Evolutionary conservation across 2,329 filamentous ascomycete species (phyloP), one percentile per base, ranked within the genome.

Genomic region (Thielaviopsis populi): DNA sequence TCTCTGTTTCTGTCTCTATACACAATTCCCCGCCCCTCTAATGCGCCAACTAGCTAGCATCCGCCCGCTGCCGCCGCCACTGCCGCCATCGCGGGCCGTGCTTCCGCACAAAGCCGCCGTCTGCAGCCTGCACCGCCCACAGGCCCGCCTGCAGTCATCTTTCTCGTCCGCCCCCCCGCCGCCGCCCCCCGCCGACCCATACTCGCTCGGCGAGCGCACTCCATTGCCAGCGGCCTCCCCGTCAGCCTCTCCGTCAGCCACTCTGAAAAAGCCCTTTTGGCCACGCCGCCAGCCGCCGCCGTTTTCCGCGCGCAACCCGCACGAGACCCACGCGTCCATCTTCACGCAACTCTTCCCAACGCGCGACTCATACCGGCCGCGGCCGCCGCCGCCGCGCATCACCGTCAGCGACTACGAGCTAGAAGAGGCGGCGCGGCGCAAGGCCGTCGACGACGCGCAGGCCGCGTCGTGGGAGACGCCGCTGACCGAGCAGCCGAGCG

Each of bases 281-380:
- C n/a, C 41, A 11, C 30, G 13, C 17, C 27, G 60, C 19, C 43
- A 41, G 22, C 54, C 40, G 11, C 62, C 50, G 37, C 59, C 63
- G 2, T 33, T 54, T 7, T 46, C 63, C 13, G 48, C 30, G 13
- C 64, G 61, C 33, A 54, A 54, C 46, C 58, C 42, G 22, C 64
- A 66, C 58, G 58, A 63, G 46, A 61, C 56, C 3, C 64, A 66
- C 40, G 27, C 61, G 4, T 66, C 65, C 30, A 66, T 66, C 62
- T 66, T 66, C 42, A 66, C 62, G 15, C 65, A 66, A 11, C 50
- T 66, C 24, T 66, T 66, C 30, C 65, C 65, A 33, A 66, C 61
- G 7, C 64, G 64, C 40, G 54, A 63, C 27, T 62, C 61, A 5
- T 66, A 66, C 33, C 54, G 62, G 3, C 64, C 64, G 6, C 58